Percentiles rank a stretch among this genome's conserved stretches.
phyloP scores from a whole-genome alignment of 768 basidiomycete species.

The Auricularia sp. region DNA sequence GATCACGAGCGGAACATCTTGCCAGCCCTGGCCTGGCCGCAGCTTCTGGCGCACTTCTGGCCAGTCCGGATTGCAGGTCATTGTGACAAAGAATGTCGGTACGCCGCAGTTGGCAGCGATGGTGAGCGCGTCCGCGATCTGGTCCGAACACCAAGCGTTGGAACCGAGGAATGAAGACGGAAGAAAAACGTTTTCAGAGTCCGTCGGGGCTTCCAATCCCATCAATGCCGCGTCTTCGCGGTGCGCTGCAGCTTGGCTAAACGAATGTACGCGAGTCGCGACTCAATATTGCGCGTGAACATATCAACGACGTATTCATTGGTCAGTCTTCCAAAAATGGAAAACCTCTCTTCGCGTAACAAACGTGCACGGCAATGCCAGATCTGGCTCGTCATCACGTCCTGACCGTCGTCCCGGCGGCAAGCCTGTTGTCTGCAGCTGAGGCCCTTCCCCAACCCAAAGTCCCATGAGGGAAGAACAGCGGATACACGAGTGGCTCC shows the following conservation, averaged over 20 bases:
- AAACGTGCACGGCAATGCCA: too few relatives aligned
- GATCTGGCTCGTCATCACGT: too few relatives aligned
- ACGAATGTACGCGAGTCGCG: conserved; percentile 24
- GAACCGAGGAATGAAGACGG: too few relatives aligned
- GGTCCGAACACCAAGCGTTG: too few relatives aligned
- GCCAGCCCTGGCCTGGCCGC: conserved; percentile 10
- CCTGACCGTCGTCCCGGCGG: too few relatives aligned
- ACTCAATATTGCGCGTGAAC: conserved; percentile 27
- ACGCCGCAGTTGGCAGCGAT: conserved; percentile 21
- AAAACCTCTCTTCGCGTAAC: too few relatives aligned
- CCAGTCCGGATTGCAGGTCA: conserved; percentile 34
- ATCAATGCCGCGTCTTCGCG: too few relatives aligned
- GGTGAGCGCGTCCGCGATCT: conserved; percentile 15
- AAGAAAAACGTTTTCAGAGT: too few relatives aligned
- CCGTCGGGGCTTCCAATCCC: too few relatives aligned
- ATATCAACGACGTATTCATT: conserved; percentile 32
- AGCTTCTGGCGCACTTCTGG: conserved; percentile 26
- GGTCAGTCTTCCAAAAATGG: conserved; percentile 10
- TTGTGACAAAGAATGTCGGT: conserved; percentile 30
- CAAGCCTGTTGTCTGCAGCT: conserved; percentile 1
- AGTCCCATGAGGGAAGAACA: too few relatives aligned
- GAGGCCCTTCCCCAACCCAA: conserved; percentile 7
- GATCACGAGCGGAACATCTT: too few relatives aligned
- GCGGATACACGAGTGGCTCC: too few relatives aligned
- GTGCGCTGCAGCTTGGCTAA: conserved; percentile 17